phyloP scores from a whole-genome alignment of 805 yeast species.

The Hanseniaspora singularis region DNA sequence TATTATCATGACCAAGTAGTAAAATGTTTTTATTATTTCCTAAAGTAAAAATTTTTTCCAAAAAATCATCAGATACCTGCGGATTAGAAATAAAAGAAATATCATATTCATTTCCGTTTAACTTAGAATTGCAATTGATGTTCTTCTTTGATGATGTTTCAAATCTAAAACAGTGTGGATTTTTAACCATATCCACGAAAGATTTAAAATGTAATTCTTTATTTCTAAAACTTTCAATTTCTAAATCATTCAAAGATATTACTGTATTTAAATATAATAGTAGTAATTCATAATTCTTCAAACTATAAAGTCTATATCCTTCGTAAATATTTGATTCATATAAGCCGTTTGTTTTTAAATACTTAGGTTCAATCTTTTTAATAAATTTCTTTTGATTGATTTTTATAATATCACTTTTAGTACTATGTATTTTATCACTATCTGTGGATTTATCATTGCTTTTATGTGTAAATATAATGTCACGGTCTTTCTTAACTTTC shows the following conservation, averaged over 20 bases:
- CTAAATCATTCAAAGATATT: too few relatives aligned
- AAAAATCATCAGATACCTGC: background rate
- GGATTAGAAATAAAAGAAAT: background rate
- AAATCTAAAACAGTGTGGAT: too few relatives aligned
- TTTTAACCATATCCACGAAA: too few relatives aligned
- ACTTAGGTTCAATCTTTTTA: background rate
- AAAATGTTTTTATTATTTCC: background rate
- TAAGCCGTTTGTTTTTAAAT: background rate
- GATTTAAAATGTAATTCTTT: too few relatives aligned
- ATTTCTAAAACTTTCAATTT: too few relatives aligned
- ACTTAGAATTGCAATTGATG: too few relatives aligned
- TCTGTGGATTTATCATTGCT: too few relatives aligned
- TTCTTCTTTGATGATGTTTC: too few relatives aligned
- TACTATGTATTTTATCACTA: too few relatives aligned
- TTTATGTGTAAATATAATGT: background rate
- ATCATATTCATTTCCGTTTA: background rate
- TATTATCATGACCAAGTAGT: constrained; percentile 7
- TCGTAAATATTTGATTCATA: background rate
- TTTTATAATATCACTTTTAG: too few relatives aligned
- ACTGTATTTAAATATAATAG: background rate
- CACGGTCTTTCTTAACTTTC: background rate
- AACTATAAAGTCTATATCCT: background rate
- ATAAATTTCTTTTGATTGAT: background rate
- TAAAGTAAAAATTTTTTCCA: background rate
- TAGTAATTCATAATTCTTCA: background rate